A percentile compares a stretch with the other conserved stretches of the same genome.
Conservation (phyloP, 2,329 filamentous ascomycete genomes). For the Aquanectria penicillioides region DNA sequence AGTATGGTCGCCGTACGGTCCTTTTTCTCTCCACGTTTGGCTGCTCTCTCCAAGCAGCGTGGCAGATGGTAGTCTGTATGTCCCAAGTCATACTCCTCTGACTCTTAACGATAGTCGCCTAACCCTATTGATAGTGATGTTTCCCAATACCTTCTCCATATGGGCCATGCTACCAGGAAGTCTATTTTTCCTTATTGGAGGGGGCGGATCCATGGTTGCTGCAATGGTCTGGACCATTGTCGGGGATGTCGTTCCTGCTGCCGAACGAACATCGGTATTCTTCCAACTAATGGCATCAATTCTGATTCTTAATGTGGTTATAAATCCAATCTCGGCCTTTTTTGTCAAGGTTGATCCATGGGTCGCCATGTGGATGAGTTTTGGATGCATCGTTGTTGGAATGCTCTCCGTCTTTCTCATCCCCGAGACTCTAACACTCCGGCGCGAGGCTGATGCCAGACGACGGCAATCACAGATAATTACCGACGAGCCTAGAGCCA, state of each 20-base stretch:
- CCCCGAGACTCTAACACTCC: slow-evolving; percentile 55
- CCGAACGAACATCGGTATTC: slow-evolving; percentile 51
- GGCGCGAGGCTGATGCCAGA: slow-evolving; percentile 41
- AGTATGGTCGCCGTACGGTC: slow-evolving; percentile 55
- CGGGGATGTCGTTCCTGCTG: slow-evolving; percentile 54
- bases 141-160: slow-evolving; percentile 51
- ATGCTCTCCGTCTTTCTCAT: slow-evolving; percentile 46
- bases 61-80: slow-evolving; percentile 47
- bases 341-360: slow-evolving; percentile 53
- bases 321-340: slow-evolving; percentile 53
- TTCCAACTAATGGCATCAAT: slow-evolving; percentile 51
- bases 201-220: slow-evolving; percentile 49
- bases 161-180: slow-evolving; percentile 50
- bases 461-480: slow-evolving; percentile 2
- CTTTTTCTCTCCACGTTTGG: slow-evolving; percentile 50
- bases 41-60: slow-evolving; percentile 39
- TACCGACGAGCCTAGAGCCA: slow-evolving; percentile 7
- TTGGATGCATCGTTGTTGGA: slow-evolving; percentile 43
- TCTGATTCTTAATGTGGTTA: slow-evolving; percentile 50
- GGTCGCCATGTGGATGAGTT: slow-evolving; percentile 51
- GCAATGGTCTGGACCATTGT: slow-evolving; percentile 59
- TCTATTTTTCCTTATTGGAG: slow-evolving; percentile 52
- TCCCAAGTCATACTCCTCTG: neutral
- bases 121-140: slow-evolving; percentile 43
- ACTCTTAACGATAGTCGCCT: slow-evolving; percentile 28